Evolutionary conservation across 306 rosid genomes (phyloP).

Genomic region (Crotalaria pallida): DNA sequence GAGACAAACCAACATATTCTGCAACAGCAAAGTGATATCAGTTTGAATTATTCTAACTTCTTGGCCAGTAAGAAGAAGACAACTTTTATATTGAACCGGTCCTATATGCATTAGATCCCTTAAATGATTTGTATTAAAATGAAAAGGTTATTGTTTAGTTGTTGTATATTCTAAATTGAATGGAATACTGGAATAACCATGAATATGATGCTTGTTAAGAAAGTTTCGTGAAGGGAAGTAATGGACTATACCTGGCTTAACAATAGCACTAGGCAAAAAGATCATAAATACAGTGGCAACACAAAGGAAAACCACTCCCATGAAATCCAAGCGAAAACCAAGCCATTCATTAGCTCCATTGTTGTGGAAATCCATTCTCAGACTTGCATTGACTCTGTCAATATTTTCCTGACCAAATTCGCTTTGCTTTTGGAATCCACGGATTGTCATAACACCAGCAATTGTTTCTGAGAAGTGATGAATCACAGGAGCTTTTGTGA

Average conservation of each 20-base stretch:
- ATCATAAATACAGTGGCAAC: conserved; percentile 61
- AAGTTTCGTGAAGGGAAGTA: background rate
- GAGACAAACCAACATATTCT: conserved; percentile 81
- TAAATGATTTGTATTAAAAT: background rate
- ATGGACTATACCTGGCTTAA: conserved; percentile 58
- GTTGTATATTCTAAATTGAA: background rate
- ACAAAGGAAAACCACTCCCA: conserved; percentile 64
- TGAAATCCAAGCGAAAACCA: conserved; percentile 68
- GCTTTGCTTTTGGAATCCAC: conserved; percentile 55
- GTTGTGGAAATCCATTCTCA: conserved; percentile 87
- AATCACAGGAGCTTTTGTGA: conserved; percentile 88
- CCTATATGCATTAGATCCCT: background rate
- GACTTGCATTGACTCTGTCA: conserved; percentile 57
- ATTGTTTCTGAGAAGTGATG: conserved; percentile 89
- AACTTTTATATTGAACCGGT: background rate
- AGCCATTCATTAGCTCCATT: conserved; percentile 85
- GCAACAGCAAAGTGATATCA: conserved; percentile 21
- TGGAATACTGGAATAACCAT: background rate
- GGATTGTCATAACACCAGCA: conserved; percentile 79
- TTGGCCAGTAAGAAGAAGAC: background rate
- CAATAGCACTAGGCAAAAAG: conserved; percentile 60
- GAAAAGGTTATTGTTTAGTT: background rate
- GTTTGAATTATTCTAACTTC: background rate
- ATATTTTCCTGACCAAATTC: conserved; percentile 54
- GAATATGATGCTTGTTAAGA: background rate